Base-by-base conservation (phyloP, 345 rosid species). In the Carallia brachiata region DNA sequence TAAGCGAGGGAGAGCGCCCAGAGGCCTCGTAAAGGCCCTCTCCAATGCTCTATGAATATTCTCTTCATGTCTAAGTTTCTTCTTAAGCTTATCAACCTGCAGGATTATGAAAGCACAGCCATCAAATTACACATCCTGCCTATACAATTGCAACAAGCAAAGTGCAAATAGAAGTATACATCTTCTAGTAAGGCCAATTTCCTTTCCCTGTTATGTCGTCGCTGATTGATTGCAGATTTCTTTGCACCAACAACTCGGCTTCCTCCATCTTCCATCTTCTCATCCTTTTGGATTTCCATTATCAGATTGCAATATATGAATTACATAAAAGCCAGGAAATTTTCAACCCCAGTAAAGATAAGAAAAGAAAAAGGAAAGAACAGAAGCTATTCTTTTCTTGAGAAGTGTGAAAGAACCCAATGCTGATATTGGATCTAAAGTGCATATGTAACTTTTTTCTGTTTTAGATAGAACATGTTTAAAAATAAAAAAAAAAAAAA, bases 1-100 rank as follows among this genome's bases (percentile, higher is more conserved):
- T 62, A 92, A 88, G 69, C 99, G 97, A 59, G 99, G 97, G 40
- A 94, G 90, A 74, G 96, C 81, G 74, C 99, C 99, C 71, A 90
- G 71, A 76, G 99, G 99, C 78, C 99, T 82, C 27, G 71, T 83
- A 66, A 94, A 90, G 67, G 96, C 97, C 77, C 99, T 90, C 83
- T 92, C 82, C 76, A 92, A 73, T 36, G 97, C 99, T 80, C 93
- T 79, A 70, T 85, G 97, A 68, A 92, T 80, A 70, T 90, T 83
- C 86, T 94, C 92, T 80, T 94, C 99, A 61, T 70, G 86, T 65
- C 88, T 83, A 9, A 94, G 96, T 83, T 85, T 89, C 90, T 84
- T 87, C 81, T 77, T 92, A 77, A 94, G 69, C 83, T 85, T 90
- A 72, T 92, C 93, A 70, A 92, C 97, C 99, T 94, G 79, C 6